These are phyloP conservation scores for Rhizoclosmatium sp. DNA, from an alignment of 192 early-diverging fungal species.

Conservation along the genomic window DNA sequence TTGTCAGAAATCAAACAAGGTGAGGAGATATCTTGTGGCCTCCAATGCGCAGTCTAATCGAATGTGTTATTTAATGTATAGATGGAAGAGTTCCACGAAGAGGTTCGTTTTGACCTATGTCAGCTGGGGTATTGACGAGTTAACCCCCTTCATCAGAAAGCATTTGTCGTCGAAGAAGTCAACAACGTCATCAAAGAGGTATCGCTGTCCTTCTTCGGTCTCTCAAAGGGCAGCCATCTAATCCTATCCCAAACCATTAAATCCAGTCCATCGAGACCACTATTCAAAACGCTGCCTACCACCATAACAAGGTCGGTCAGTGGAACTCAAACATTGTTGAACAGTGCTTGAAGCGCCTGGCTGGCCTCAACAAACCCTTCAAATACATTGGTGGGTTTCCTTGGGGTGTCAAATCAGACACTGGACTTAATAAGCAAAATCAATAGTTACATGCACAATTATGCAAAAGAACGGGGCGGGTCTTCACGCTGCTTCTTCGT, in stretches of 20 bases:
- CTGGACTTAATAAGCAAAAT: not conserved
- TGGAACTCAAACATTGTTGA: constrained; percentile 82
- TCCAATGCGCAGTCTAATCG: not conserved
- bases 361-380: constrained; percentile 74
- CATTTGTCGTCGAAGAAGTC: constrained; percentile 71
- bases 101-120: not conserved
- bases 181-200: constrained; percentile 72
- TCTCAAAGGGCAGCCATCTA: constrained; percentile 12
- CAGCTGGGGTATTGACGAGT: not conserved
- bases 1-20: not conserved
- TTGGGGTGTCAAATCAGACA: not conserved
- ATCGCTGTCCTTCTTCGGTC: not conserved
- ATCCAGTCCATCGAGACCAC: constrained; percentile 69
- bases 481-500: constrained; percentile 75
- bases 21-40: not conserved
- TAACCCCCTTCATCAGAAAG: constrained; percentile 49
- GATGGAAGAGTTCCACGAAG: constrained; percentile 37
- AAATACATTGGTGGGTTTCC: constrained; percentile 76
- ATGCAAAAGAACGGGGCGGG: constrained; percentile 87
- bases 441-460: constrained; percentile 75
- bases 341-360: constrained; percentile 69
- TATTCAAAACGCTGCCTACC: constrained; percentile 73
- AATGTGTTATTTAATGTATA: too few species aligned
- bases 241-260: not conserved
- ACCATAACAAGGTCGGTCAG: constrained; percentile 75